Conservation (phyloP, 352 stramenopile species). For the Pythium brachiatum region DNA sequence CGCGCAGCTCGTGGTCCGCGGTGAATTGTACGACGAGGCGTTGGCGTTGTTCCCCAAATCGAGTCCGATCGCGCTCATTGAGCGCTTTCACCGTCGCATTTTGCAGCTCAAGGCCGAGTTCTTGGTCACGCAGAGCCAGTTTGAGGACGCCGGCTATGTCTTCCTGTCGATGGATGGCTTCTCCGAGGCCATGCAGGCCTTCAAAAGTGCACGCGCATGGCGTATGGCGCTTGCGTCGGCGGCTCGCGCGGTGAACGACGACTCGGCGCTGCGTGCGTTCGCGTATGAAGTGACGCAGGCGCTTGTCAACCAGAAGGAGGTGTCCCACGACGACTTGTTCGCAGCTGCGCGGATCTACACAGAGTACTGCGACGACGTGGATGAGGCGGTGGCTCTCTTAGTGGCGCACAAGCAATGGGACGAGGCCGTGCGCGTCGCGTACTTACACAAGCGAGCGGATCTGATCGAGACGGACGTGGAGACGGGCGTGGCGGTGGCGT, state of each 20-base stretch:
- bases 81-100: conserved; percentile 37
- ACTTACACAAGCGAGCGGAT: conserved; percentile 53
- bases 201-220: conserved; percentile 55
- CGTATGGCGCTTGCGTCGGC: conserved; percentile 56
- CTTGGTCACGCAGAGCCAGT: conserved; percentile 36
- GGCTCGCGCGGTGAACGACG: conserved; percentile 24
- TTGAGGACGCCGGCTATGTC: conserved; percentile 58
- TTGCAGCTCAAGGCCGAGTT: conserved; percentile 48
- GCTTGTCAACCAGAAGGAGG: conserved; percentile 40
- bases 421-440: conserved; percentile 55
- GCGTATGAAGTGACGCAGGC: conserved; percentile 54
- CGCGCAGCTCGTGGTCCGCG: conserved; percentile 40
- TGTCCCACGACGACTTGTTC: conserved; percentile 29
- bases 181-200: conserved; percentile 47
- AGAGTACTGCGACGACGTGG: conserved; percentile 71
- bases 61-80: background rate
- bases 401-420: conserved; percentile 56
- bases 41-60: conserved; percentile 38
- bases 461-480: conserved; percentile 76
- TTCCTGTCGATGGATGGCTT: conserved; percentile 48
- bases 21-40: conserved; percentile 51
- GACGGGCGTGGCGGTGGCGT: conserved; percentile 42
- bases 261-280: conserved; percentile 32
- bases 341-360: conserved; percentile 56
- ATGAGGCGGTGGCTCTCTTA: conserved; percentile 70